These are phyloP conservation scores for Venturiaceae sp. DNA, from an alignment of 2,329 filamentous ascomycete genomes.

Conservation along the genomic window DNA sequence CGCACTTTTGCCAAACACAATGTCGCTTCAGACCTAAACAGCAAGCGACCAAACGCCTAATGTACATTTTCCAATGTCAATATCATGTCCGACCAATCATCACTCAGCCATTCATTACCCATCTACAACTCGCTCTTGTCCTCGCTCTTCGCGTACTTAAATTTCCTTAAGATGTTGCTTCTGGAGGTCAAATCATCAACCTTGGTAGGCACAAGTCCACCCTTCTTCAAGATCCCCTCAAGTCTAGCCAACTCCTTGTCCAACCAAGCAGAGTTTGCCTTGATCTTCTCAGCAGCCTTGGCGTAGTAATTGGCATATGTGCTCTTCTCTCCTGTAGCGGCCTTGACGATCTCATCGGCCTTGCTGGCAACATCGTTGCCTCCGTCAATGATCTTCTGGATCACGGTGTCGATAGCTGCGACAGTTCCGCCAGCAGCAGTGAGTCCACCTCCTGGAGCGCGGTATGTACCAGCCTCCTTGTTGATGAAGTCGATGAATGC, in stretches of 20 bases:
- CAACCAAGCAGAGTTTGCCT: slow-evolving; percentile 66
- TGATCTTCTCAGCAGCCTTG: slow-evolving; percentile 79
- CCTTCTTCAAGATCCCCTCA: slow-evolving; percentile 73
- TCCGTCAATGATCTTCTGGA: slow-evolving; percentile 56
- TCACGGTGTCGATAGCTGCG: slow-evolving; percentile 63
- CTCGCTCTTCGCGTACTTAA: slow-evolving; percentile 48
- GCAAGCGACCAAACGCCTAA: not conserved
- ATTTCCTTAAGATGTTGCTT: slow-evolving; percentile 79
- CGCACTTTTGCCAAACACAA: not conserved
- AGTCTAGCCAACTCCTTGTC: slow-evolving; percentile 79
- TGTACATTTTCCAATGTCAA: not conserved
- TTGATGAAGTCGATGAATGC: slow-evolving; percentile 78
- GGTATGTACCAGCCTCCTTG: slow-evolving; percentile 79
- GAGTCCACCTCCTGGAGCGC: slow-evolving; percentile 69
- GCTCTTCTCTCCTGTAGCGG: slow-evolving; percentile 51
- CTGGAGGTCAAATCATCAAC: slow-evolving; percentile 77
- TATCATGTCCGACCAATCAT: not conserved
- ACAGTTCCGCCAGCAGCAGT: slow-evolving; percentile 74
- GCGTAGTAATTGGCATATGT: slow-evolving; percentile 84
- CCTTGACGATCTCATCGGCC: slow-evolving; percentile 61
- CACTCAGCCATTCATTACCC: not conserved
- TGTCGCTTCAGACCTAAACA: not conserved
- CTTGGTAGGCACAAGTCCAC: slow-evolving; percentile 76
- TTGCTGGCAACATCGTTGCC: slow-evolving; percentile 55
- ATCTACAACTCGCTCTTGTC: slow-evolving; percentile 62